Conservation (phyloP, 2,329 filamentous ascomycete species). For the Lecanoromycetidae sp. region DNA sequence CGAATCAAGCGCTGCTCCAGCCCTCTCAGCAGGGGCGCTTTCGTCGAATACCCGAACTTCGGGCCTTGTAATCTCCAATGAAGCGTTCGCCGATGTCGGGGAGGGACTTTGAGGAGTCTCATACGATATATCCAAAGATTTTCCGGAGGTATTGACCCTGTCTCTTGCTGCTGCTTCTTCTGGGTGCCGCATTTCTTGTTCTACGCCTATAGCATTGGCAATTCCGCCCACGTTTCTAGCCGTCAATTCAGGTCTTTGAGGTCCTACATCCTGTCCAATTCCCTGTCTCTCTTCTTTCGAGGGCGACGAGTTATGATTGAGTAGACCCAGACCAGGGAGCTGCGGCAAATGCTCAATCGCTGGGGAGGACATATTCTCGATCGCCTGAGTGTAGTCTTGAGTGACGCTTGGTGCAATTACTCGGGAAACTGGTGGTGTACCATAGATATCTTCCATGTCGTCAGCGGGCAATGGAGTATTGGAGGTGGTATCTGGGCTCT, state of each 20-base stretch:
- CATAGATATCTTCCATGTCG: slow-evolving; percentile 11
- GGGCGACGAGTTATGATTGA: neutral
- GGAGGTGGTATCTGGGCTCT: neutral
- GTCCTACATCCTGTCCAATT: neutral
- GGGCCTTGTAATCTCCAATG: neutral
- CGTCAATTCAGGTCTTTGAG: neutral
- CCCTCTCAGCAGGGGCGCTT: neutral
- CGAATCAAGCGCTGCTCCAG: neutral
- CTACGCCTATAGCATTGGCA: too few relatives aligned
- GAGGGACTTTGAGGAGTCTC: neutral
- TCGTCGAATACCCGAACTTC: neutral
- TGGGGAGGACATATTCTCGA: neutral
- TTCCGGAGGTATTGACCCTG: too few relatives aligned
- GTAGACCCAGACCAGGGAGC: slow-evolving; percentile 3
- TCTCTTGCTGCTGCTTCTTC: too few relatives aligned
- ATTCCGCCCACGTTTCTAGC: too few relatives aligned
- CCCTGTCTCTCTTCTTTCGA: neutral
- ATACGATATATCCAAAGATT: too few relatives aligned
- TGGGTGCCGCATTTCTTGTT: too few relatives aligned
- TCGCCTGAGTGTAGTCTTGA: neutral
- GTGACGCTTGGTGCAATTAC: neutral
- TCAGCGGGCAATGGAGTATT: slow-evolving; percentile 1
- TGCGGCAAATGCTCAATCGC: neutral
- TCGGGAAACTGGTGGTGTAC: neutral
- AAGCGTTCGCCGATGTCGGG: neutral